Conservation (phyloP, 352 stramenopile genomes). For the Pythium guiyangense region DNA sequence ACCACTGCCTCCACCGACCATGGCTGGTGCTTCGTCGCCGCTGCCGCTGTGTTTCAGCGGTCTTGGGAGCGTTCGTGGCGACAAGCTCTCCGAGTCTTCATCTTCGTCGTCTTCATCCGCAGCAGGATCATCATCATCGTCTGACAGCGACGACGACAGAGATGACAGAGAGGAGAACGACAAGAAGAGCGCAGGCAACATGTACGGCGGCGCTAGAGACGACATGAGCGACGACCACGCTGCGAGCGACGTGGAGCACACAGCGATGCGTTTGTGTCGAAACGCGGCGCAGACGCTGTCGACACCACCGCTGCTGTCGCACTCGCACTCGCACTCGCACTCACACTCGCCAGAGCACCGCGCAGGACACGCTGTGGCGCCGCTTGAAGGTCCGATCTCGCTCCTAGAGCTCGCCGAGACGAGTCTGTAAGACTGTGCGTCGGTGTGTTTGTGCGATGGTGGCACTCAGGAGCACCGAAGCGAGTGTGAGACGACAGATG, state of each 20-base stretch:
- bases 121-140: conserved; percentile 30
- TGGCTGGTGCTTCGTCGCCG: conserved; percentile 24
- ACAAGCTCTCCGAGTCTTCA: conserved; percentile 10
- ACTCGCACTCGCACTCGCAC: too few relatives aligned
- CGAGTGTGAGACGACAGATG: too few relatives aligned
- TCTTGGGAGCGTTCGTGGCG: conserved; percentile 8
- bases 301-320: background rate
- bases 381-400: conserved; percentile 28
- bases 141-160: conserved; percentile 14
- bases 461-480: too few relatives aligned
- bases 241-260: too few relatives aligned
- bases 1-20: conserved; percentile 42
- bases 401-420: conserved; percentile 45
- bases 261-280: background rate
- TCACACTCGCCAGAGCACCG: conserved; percentile 13
- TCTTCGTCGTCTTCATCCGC: conserved; percentile 36
- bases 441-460: too few relatives aligned
- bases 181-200: background rate
- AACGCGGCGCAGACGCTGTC: background rate
- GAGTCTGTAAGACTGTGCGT: conserved; percentile 11
- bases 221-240: too few relatives aligned
- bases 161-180: background rate
- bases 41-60: conserved; percentile 33
- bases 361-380: conserved; percentile 1
- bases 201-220: background rate